Evolutionary conservation across 2,329 filamentous ascomycete species (phyloP), one percentile per base, ranked within the genome.

Genomic region (Penicillium vulpinum): DNA sequence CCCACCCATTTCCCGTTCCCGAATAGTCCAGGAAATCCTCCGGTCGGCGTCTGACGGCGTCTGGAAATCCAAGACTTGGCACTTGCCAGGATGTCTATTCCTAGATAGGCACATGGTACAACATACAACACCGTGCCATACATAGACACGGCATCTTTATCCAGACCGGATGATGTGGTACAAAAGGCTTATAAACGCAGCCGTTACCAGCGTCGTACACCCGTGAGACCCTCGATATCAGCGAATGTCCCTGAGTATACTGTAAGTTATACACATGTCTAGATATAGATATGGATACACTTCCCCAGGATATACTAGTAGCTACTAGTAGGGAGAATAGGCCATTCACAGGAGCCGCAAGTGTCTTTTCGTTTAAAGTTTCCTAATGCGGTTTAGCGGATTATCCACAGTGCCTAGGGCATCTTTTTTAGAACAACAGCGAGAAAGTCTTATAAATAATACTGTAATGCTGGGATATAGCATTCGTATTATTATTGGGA

Each of bases 151-250:
- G 7, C 44, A 33, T 46, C 18, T 46, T 46, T 33, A n/a, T 33
- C 28, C 21, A 35, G 29, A 9, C 44, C 29, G 44, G 15, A 24
- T 35, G 22, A 13, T 1, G 48, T 51, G n/a, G 36, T 18, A 51
- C 29, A 18, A 44, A 51, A 35, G 38, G 50, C 50, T 46, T 52
- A 52, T 45, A 52, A 52, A 52, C 22, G 29, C 50, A 44, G 50
- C 50, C 40, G 50, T 43, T 51, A 51, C 49, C 48, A 46, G 38
- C 1, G 24, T 41, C 26, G 38, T 44, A 51, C 48, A 51, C 43
- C 35, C 22, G 44, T 36, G 18, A 44, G 6, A 43, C 35, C 38
- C 45, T 48, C 15, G 18, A 24, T 1, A 36, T 28, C 6, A 46
- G 6, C 15, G 21, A 18, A 33, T 26, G 31, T 26, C 22, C 21